phyloP scores from a whole-genome alignment of 371 early-diverging fungal species.

The Dichotomocladium elegans region DNA sequence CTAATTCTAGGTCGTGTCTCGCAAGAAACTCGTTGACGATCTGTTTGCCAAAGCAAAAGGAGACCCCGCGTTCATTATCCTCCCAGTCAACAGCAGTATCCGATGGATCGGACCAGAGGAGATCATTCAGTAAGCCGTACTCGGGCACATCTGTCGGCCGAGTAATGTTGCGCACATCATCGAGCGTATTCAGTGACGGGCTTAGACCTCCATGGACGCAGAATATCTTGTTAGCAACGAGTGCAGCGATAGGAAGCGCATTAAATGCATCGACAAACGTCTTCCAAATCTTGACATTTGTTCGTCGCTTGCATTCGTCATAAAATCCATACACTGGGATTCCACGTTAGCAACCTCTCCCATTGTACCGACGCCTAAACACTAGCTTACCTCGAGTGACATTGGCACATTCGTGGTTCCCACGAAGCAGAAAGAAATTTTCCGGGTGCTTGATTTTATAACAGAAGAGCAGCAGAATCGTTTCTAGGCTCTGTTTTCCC shows the following conservation, averaged over 20 bases:
- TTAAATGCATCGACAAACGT: constrained; percentile 93
- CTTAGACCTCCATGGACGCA: constrained; percentile 97
- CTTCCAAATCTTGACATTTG: constrained; percentile 93
- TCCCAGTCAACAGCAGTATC: constrained; percentile 81
- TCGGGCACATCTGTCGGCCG: constrained; percentile 97
- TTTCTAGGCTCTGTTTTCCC: constrained; percentile 95
- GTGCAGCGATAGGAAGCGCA: constrained; percentile 90
- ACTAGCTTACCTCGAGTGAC: constrained; percentile 75
- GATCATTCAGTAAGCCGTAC: constrained; percentile 84
- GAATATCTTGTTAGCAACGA: constrained; percentile 93
- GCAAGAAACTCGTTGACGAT: constrained; percentile 87
- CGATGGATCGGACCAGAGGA: constrained; percentile 97
- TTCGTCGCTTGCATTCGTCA: constrained; percentile 96
- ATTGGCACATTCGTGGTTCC: constrained; percentile 97
- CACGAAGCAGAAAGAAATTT: constrained; percentile 92
- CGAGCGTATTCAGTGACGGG: constrained; percentile 82
- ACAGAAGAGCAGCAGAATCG: constrained; percentile 85
- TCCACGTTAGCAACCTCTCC: not conserved
- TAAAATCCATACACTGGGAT: constrained; percentile 93
- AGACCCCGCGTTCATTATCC: constrained; percentile 90
- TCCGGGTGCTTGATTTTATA: constrained; percentile 96
- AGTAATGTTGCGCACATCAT: constrained; percentile 86
- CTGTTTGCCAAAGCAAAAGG: constrained; percentile 86
- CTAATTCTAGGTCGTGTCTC: constrained; percentile 90
- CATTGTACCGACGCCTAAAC: too few relatives aligned